Evolutionary conservation across 257 asterid genomes (phyloP), one percentile per base, ranked within the genome.

Genomic region (Leonotis leonurus): DNA sequence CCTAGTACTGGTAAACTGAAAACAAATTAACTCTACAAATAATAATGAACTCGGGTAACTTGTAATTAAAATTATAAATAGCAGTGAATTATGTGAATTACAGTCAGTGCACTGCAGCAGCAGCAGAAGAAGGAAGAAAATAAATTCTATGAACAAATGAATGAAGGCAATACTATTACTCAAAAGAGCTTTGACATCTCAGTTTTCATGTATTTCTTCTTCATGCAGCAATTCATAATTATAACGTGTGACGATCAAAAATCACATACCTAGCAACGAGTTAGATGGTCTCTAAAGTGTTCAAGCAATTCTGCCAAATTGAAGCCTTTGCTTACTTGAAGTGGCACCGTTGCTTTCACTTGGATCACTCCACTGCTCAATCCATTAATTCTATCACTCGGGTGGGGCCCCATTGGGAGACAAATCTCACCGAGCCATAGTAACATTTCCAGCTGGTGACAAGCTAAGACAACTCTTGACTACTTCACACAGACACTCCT

Each of bases 401-500:
- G 40, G 17, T 12, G 13, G 24, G 0, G 22, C 29, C 33, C 11
- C 8, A 10, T 33, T 1, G 40, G n/a, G 6, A 25, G 59, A 50
- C 45, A 9, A 33, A 45, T 36, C 37, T 85, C 72, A 72, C 63
- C 37, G 65, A 51, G 56, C 37, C 27, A 37, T 12, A 39, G 83
- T 81, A 36, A 77, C 14, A 73, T 81, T 81, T 58, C 76, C 73
- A 24, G 65, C 75, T 26, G 69, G 76, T 8, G 68, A 48, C 43
- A 69, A 73, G 75, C 76, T 80, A 44, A 64, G 74, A 67, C 94
- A 81, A 26, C 65, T 66, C 14, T 53, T 70, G 54, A 59, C 69
- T 52, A 60, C 69, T 24, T 83, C 83, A 36, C 95, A 83, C 33
- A 90, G 80, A 76, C 97, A 90, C 73, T 90, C 97, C 24, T 81